phyloP scores from a whole-genome alignment of 805 yeast species.

The Blastobotrys attinorum region DNA sequence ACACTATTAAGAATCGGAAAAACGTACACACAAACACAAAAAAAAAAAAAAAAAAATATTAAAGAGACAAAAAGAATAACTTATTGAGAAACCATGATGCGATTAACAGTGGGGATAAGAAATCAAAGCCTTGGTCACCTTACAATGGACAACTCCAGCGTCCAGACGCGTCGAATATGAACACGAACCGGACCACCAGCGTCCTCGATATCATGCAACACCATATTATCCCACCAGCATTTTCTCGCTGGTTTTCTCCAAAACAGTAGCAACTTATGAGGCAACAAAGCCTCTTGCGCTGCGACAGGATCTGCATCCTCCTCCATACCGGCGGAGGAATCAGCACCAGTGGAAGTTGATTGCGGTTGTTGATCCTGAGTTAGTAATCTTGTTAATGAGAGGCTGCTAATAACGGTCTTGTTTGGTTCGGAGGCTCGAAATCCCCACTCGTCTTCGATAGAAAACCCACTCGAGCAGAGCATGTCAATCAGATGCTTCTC shows the following conservation, averaged over 20 bases:
- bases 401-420: constrained; percentile 77
- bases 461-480: constrained; percentile 86
- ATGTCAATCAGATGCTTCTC: constrained; percentile 91
- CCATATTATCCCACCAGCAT: constrained; percentile 84
- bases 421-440: constrained; percentile 80
- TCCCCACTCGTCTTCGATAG: constrained; percentile 69
- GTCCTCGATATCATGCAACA: constrained; percentile 28
- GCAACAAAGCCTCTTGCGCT: constrained; percentile 22
- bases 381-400: constrained; percentile 54
- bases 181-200: constrained; percentile 45
- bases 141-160: constrained; percentile 84
- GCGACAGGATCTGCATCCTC: constrained; percentile 4
- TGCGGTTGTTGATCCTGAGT: constrained; percentile 3
- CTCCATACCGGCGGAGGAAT: background rate
- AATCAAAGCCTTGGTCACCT: background rate
- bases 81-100: too few species aligned
- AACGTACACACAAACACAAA: background rate
- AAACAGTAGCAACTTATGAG: constrained; percentile 67
- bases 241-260: constrained; percentile 98
- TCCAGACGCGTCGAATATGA: constrained; percentile 94
- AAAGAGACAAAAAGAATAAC: background rate
- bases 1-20: background rate
- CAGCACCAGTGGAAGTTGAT: too few species aligned
- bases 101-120: background rate
- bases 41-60: too few species aligned